phyloP scores from a whole-genome alignment of 768 basidiomycete genomes.

The Tulasnella sp. region DNA sequence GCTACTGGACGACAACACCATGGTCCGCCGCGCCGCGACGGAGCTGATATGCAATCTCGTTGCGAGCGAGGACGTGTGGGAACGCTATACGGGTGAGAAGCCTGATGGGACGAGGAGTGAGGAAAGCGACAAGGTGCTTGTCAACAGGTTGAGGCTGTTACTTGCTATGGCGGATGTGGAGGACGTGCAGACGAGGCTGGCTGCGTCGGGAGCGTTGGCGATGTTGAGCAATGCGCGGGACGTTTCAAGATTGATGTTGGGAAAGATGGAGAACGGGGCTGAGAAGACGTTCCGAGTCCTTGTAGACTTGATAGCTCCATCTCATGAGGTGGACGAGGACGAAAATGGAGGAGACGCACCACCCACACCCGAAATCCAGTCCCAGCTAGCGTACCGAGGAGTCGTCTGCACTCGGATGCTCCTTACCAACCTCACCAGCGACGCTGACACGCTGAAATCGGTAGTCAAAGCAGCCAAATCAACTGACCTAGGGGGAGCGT shows the following conservation, averaged over 20 bases:
- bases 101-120: constrained; percentile 44
- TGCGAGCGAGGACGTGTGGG: constrained; percentile 73
- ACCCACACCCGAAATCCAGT: constrained; percentile 40
- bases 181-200: constrained; percentile 80
- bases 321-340: constrained; percentile 44
- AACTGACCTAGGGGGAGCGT: constrained; percentile 56
- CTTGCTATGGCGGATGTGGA: constrained; percentile 85
- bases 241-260: constrained; percentile 62
- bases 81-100: constrained; percentile 57
- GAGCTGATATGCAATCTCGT: constrained; percentile 94
- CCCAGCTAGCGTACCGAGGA: constrained; percentile 76
- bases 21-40: constrained; percentile 84
- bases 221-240: constrained; percentile 64
- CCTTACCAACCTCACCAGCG: constrained; percentile 49
- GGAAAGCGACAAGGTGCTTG: constrained; percentile 45
- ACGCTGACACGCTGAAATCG: constrained; percentile 43
- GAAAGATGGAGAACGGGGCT: constrained; percentile 65
- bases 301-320: constrained; percentile 45
- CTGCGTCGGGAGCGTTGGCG: constrained; percentile 90
- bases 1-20: constrained; percentile 77
- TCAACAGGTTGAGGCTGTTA: constrained; percentile 66
- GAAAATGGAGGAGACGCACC: constrained; percentile 45
- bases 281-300: constrained; percentile 68
- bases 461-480: constrained; percentile 58
- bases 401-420: constrained; percentile 75